Evolutionary conservation across 2,329 filamentous ascomycete genomes (phyloP), one percentile per base, ranked within the genome.

Genomic region (Diaporthe sp.): DNA sequence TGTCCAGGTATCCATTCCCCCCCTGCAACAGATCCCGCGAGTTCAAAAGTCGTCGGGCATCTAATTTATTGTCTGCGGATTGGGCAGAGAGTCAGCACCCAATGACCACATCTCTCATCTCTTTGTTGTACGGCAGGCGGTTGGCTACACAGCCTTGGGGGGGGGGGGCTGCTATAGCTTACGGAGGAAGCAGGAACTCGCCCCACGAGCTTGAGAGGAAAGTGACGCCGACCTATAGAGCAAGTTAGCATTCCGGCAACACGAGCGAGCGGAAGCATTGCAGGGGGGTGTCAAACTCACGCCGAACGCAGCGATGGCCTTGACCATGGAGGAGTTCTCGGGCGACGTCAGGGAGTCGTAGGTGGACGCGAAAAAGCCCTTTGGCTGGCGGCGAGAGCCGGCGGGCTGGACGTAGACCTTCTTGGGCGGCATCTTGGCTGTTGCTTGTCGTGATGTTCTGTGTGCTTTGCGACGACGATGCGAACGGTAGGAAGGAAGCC

Each of bases 261-360:
- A 39, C 1, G 4, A 8, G 13, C 31, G 3, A 17, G 19, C 28
- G 22, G 46, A 2, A 55, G 37, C 22, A 61, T 31, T 39, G n/a
- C 12, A n/a, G 22, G 37, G 31, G 28, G 9, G 19, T 42, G 72
- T 34, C 28, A 15, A 67, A 86, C 89, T 80, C 85, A 92, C 90
- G 65, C 88, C 89, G 81, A 92, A 92, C 76, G 91, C 84, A 65
- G 89, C 84, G 78, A 93, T 83, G 80, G 91, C 93, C 80, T 89
- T 88, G 76, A 93, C 90, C 74, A 93, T 88, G 76, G 90, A 87
- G 49, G 90, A 87, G 82, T 94, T 93, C 82, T 93, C 92, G 46
- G 91, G 84, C 71, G 88, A 87, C 62, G 90, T 92, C 80, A 93
- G 80, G 77, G 89, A 85, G 73, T 88, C 87, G 84, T 92, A 93